Base-by-base conservation (phyloP, 805 yeast genomes). In the Starmerella vaccinii region DNA sequence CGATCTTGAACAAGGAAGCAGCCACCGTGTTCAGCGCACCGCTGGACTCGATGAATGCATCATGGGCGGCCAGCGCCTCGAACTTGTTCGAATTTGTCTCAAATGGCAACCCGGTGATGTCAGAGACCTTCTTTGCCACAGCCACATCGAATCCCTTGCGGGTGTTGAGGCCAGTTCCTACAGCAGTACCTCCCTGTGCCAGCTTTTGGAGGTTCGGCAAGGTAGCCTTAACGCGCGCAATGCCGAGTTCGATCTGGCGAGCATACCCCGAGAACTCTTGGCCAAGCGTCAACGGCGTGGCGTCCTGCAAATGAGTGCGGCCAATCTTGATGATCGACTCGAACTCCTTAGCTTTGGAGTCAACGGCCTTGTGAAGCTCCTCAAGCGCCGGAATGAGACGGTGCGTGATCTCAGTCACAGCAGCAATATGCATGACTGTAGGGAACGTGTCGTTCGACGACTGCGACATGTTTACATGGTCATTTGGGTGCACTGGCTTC, bases 141-240 rank as follows among this genome's bases (percentile, higher is more conserved):
- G 83, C 80, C 61, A 73, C 81, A 62, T 87, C 95, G 67, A 84
- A 92, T 23, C 97, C 97, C 65, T 79, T 77, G 67, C 71, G 82
- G 71, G 97, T 90, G 80, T 92, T 92, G 63, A 92, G 78, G 59
- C 98, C 98, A 50, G 98, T 92, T 63, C 98, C 98, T 50, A 92
- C 98, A 55, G 98, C 98, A 56, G 98, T 92, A 24, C 98, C 98
- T 74, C 98, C 98, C 76, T 92, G 98, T 44, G 98, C 98, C 61
- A 92, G 78, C 67, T 67, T 79, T 63, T 81, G 76, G 67, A 92
- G 76, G 70, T 80, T 80, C 60, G 85, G 85, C 59, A 92, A 76
- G 47, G 82, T 69, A 56, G 72, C 71, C 73, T 87, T 86, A 54
- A 92, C 83, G 68, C 98, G 80, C 59, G 72, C 82, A 59, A 92